Conservation (phyloP, 768 basidiomycete species). For the Russula foetens region DNA sequence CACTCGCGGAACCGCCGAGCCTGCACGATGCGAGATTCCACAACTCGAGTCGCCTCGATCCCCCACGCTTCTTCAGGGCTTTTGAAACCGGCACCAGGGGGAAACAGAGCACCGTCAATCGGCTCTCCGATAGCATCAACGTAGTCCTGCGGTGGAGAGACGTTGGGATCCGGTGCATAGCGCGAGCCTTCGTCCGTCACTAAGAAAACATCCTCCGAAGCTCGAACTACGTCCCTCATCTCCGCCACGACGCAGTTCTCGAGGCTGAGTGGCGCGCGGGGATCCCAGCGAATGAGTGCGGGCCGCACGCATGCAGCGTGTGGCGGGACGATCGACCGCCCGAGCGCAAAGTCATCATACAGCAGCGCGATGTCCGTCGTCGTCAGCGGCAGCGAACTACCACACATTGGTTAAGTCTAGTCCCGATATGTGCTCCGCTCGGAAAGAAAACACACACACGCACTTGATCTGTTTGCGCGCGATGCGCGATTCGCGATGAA, state of each 20-base stretch:
- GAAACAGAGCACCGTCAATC: background rate
- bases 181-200: slow-evolving; percentile 1
- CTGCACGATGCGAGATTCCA: background rate
- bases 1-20: slow-evolving; percentile 10
- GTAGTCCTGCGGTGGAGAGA: background rate
- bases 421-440: background rate
- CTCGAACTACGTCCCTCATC: slow-evolving; percentile 60
- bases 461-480: slow-evolving; percentile 49
- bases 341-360: slow-evolving; percentile 82
- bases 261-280: slow-evolving; percentile 47
- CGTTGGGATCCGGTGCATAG: slow-evolving; percentile 9
- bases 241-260: slow-evolving; percentile 88
- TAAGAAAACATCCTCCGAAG: slow-evolving; percentile 38
- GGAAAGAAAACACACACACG: slow-evolving; percentile 20
- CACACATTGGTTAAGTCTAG: background rate
- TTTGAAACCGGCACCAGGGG: background rate
- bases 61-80: slow-evolving; percentile 18
- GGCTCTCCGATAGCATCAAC: slow-evolving; percentile 26
- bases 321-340: slow-evolving; percentile 73
- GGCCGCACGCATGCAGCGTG: slow-evolving; percentile 66
- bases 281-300: slow-evolving; percentile 77
- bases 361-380: slow-evolving; percentile 78
- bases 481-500: slow-evolving; percentile 64
- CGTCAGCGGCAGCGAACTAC: slow-evolving; percentile 69
- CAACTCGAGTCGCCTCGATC: background rate